Evolutionary conservation across 768 basidiomycete genomes (phyloP), one percentile per base, ranked within the genome.

Genomic region (Candolleomyces aberdarensis): DNA sequence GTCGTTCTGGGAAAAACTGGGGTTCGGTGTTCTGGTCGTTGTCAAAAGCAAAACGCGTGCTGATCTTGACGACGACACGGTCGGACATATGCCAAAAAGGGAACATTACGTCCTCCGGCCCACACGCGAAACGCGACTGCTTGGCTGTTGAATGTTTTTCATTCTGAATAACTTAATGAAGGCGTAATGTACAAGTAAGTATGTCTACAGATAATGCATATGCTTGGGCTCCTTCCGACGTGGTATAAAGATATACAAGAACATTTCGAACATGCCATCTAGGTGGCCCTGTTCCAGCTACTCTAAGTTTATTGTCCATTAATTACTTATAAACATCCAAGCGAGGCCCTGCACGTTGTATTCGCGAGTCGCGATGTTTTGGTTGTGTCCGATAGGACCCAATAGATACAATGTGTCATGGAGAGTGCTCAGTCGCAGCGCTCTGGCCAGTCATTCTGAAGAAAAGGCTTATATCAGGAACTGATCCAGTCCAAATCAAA

Each of bases 401-500:
- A 56, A 22, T 31, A 20, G 8, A 41, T 14, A 41, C 15, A 55
- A 39, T 41, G 48, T 43, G 44, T 6, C 57, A 43, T 59, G 19
- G 53, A 50, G 39, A 57, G 48, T 10, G 15, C 62, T 79, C 70
- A 85, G 68, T 84, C 83, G 64, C 84, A 85, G 58, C 68, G 61
- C 26, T 72, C 65, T 13, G 83, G 83, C 49, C 71, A 77, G 66
- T 86, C 85, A 64, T 79, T 83, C 83, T 86, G 64, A 32, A 13
- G 22, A 39, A 20, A 53, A 41, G 50, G 40, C 5, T 2, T 3
- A 46, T n/a, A 51, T 61, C 46, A 63, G 36, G 14, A 49, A 15
- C 11, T 20, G 26, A 9, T 32, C 15, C 56, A 47, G 32, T 29
- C 26, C 13, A n/a, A 1, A 14, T 22, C 15, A 41, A 31, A 14